Evolutionary conservation across 1,284 basidiomycete genomes (phyloP), one percentile per base, ranked within the genome.

Genomic region (Naganishia sp.): DNA sequence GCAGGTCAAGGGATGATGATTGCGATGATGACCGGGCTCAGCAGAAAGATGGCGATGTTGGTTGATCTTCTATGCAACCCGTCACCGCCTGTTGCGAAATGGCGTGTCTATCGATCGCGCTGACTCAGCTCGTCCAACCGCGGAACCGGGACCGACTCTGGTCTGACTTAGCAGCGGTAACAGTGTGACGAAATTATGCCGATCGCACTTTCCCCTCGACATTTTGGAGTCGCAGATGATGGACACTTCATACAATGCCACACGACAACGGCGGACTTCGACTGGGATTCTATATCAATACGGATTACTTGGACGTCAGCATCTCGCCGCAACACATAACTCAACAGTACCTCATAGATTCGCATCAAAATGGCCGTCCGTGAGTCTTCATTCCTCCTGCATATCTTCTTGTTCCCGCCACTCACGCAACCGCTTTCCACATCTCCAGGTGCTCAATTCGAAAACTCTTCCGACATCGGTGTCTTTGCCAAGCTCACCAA

Each of bases 401-500:
- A 13, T 13, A 13, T 39, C 7, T 5, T 39, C 35, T 39, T 9
- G 35, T 39, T 10, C 35, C 35, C 35, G 35, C 35, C 35, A 39
- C 35, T 39, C 35, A 39, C 35, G 10, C 13, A 13, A 9, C 3
- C 7, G 13, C 2, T 39, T 39, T 39, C 4, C 35, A 39, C 41
- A 43, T 58, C 49, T 58, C 32, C 75, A 93, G 90, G 91, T 77
- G 83, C 90, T 71, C 90, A 92, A 82, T 99, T 97, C 77, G 94
- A 99, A 83, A 97, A 97, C 83, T 94, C 88, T 81, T 93, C 90
- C 81, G 94, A 98, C 76, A 88, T 98, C 73, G 92, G 94, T 75
- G 92, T 95, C 53, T 94, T 94, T 82, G 83, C 92, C 75, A 96
- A 92, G 83, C 86, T 94, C 74, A 98, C 95, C 75, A 98, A 99